Evolutionary conservation across 768 basidiomycete species (phyloP), one percentile per base, ranked within the genome.

Genomic region (Suillus plorans): DNA sequence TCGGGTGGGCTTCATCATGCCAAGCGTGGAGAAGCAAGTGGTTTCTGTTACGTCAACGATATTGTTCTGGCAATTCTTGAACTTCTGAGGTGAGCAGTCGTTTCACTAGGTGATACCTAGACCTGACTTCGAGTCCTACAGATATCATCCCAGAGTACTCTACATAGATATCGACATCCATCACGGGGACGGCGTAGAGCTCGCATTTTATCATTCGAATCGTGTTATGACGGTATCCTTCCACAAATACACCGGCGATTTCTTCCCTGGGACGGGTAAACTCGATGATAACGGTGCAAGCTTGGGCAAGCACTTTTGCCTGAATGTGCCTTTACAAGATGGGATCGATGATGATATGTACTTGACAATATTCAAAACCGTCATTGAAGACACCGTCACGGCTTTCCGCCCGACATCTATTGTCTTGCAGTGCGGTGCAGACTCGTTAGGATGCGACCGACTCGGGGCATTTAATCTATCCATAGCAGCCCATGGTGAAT

Each of bases 141-240:
- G 97, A 73, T 89, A 92, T 72, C 92, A 95, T 69, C 91, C 97
- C 8, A 89, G 97, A 20, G 97, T 99, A 4, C 82, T 99, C 9
- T 99, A 99, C 75, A 95, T 99, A 70, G 97, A 99, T 79, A 99
- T 99, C 68, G 97, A 99, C 73, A 98, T 99, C 63, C 97, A 99
- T 76, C 97, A 99, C 70, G 97, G 97, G 9, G 97, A 99, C 71
- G 97, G 97, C 28, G 97, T 99, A 3, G 95, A 99, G 73, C 91
- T 97, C 66, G 97, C 97, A 0, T 99, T 99, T 77, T 99, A 97
- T 78, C 91, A 97, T 69, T 91, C 94, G 45, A 95, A 99, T 71
- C 89, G 97, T n/a, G 97, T 99, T 67, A 91, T 98, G 86, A 99
- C 97, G 0, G 94, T 98, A 16, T 98, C 97, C 1, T 99, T 99